Evolutionary conservation across 164 flowering plant species (phyloP), one percentile per base, ranked within the genome.

Genomic region (Umbilicus rupestris): DNA sequence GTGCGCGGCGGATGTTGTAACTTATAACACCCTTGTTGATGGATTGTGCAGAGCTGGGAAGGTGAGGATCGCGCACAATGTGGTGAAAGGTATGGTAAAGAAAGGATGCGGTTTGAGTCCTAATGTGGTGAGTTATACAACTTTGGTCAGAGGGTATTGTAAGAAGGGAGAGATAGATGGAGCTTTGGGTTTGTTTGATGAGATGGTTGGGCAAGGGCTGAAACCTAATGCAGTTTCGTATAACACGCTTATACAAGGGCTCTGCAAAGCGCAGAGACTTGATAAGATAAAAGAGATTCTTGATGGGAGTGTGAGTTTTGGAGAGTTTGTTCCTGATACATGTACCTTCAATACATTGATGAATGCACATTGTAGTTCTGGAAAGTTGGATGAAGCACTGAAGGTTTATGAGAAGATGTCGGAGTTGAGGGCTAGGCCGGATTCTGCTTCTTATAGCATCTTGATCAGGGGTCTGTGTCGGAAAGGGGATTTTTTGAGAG

Each of bases 71-170:
- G 97, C 90, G 0, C 82, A 69, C 24, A 86, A 86, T 77, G 76
- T 87, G 70, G 69, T 89, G 41, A 84, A 80, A 70, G 92, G 87
- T 26, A 87, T 91, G 97, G 30, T 29, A 0, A 82, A 63, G 73
- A 87, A 82, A 57, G 39, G 76, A 14, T 24, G 44, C 22, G 78
- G 77, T 63, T 75, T 86, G 81, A 78, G 59, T 39, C 96, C 97
- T 12, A 84, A 85, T 73, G 86, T 89, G 49, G 86, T 89, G 71
- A 84, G 86, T 50, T 89, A 86, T 60, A 91, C 96, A 0, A 83
- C 96, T 69, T 80, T 89, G 89, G 77, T 91, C 42, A 80, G 92
- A 78, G 96, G 90, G 44, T 87, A 79, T 66, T 91, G 97, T 70
- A 77, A 72, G 79, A 89, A 82, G 62, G 76, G 68, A 45, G 78